Conservation (phyloP, 768 basidiomycete species). For the Dictyophora rubrovolvata region DNA sequence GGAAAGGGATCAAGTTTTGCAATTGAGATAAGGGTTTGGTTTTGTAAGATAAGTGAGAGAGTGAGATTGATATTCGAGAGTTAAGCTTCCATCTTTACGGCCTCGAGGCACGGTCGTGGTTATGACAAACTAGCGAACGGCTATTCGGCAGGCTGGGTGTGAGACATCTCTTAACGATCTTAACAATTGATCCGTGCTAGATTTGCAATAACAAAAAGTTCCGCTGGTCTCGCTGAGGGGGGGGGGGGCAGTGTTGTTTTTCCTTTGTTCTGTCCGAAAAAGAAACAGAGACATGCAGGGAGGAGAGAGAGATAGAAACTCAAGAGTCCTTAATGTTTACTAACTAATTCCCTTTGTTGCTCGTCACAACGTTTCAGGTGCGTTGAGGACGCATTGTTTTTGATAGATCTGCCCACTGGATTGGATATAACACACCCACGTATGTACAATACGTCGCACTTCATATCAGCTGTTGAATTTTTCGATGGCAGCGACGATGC, state of each 20-base stretch:
- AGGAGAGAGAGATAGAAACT: no score
- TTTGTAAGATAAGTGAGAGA: neutral
- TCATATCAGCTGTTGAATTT: neutral
- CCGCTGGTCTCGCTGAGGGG: no score
- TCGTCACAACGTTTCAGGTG: neutral
- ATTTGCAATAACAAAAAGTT: no score
- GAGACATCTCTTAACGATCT: neutral
- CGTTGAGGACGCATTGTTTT: neutral
- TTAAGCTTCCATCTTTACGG: neutral
- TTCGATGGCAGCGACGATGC: conserved; percentile 44
- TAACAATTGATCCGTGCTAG: no score
- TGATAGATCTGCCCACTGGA: neutral
- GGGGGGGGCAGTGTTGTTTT: neutral
- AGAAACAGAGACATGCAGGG: neutral
- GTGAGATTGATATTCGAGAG: neutral
- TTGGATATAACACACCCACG: neutral
- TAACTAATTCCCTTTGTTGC: neutral
- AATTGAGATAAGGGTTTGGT: neutral
- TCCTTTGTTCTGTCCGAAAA: neutral
- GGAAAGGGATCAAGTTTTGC: neutral
- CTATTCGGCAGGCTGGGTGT: neutral
- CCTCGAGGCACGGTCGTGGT: neutral
- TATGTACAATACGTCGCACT: no score
- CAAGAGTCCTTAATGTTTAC: no score
- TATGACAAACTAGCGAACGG: neutral